These are phyloP conservation scores for Waltergamsia citrina DNA, from an alignment of 2,329 filamentous ascomycete species.

Conservation along the genomic window DNA sequence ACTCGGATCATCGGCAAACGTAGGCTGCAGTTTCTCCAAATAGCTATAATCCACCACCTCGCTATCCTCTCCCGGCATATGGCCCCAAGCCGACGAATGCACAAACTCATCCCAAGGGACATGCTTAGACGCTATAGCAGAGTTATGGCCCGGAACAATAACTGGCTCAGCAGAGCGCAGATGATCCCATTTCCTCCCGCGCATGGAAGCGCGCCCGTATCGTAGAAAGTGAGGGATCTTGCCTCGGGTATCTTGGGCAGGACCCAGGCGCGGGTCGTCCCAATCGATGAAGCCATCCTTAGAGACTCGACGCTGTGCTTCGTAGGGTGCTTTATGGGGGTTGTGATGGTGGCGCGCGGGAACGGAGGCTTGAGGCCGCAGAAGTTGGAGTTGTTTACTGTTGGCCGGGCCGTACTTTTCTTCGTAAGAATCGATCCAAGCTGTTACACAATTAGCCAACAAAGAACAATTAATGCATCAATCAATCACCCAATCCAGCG, in stretches of 20 bases:
- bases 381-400: constrained; percentile 26
- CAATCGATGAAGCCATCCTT: constrained; percentile 36
- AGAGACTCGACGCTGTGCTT: constrained; percentile 29
- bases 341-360: constrained; percentile 29
- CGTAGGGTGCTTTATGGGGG: constrained; percentile 28
- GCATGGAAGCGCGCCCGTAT: constrained; percentile 33
- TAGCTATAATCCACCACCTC: constrained; percentile 35
- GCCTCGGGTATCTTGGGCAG: constrained; percentile 20
- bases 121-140: constrained; percentile 17
- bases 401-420: constrained; percentile 24
- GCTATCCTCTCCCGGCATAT: constrained; percentile 33
- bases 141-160: constrained; percentile 40
- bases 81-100: constrained; percentile 42
- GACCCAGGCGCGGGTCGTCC: constrained; percentile 25
- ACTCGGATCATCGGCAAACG: constrained; percentile 29
- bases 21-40: constrained; percentile 35
- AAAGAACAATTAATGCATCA: constrained; percentile 1
- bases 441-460: too few relatives aligned
- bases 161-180: constrained; percentile 49
- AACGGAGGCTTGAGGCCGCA: constrained; percentile 27
- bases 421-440: constrained; percentile 41
- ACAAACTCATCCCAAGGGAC: constrained; percentile 44
- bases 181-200: constrained; percentile 50
- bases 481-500: background rate
- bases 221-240: constrained; percentile 36